These are phyloP conservation scores for Hysterangium stoloniferum DNA, from an alignment of 768 basidiomycete species.

Conservation along the genomic window DNA sequence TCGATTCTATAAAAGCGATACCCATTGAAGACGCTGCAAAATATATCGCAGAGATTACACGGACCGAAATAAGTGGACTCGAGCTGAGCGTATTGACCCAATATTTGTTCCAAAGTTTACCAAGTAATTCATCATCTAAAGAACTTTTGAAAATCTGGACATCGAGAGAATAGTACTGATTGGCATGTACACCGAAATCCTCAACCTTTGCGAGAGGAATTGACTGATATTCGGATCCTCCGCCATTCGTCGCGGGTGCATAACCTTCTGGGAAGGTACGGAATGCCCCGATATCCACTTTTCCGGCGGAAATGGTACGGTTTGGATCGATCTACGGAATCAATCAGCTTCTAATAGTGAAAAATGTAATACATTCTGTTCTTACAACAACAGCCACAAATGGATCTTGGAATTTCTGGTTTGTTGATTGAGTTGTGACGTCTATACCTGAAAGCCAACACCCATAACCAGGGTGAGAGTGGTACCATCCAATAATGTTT, in stretches of 20 bases:
- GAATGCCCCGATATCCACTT: constrained; percentile 99
- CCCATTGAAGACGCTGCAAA: not conserved
- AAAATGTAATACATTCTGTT: not conserved
- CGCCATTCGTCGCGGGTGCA: constrained; percentile 61
- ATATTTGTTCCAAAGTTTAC: constrained; percentile 97
- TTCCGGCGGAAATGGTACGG: constrained; percentile 95
- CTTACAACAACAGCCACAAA: constrained; percentile 94
- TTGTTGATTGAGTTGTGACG: constrained; percentile 92
- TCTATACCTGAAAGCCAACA: constrained; percentile 99
- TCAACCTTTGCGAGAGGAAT: constrained; percentile 97
- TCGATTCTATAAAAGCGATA: constrained; percentile 58
- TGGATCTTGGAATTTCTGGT: constrained; percentile 92
- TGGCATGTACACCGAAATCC: constrained; percentile 98
- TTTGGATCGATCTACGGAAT: constrained; percentile 83
- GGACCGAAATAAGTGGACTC: constrained; percentile 84
- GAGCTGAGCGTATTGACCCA: constrained; percentile 97
- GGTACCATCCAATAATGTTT: constrained; percentile 94
- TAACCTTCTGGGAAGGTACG: constrained; percentile 95
- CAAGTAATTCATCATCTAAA: constrained; percentile 80
- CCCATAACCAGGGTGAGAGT: constrained; percentile 97
- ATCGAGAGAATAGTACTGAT: constrained; percentile 90
- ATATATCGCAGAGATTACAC: constrained; percentile 18
- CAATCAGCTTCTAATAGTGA: not conserved
- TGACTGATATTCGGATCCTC: constrained; percentile 82
- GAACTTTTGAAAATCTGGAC: constrained; percentile 93